Conservation (phyloP, 2,329 filamentous ascomycete species). For the Talaromyces sp. region DNA sequence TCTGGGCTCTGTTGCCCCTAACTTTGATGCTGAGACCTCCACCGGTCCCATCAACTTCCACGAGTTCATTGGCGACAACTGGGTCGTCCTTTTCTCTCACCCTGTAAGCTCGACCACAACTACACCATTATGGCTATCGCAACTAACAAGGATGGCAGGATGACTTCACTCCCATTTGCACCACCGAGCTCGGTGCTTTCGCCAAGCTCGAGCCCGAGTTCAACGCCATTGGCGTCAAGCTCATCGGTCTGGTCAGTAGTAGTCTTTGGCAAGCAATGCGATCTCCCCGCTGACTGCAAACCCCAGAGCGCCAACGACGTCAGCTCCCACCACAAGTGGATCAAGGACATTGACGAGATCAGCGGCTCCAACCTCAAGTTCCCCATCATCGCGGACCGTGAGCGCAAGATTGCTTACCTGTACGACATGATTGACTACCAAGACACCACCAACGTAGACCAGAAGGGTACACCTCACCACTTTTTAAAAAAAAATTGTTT, state of each 20-base stretch:
- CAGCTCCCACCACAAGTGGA: slow-evolving; percentile 79
- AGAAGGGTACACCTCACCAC: slow-evolving; percentile 51
- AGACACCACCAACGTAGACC: slow-evolving; percentile 74
- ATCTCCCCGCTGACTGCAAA: not conserved
- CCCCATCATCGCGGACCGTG: slow-evolving; percentile 77
- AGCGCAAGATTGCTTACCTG: slow-evolving; percentile 67
- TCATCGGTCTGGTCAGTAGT: slow-evolving; percentile 66
- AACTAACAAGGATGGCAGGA: slow-evolving; percentile 19
- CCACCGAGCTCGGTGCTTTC: slow-evolving; percentile 89
- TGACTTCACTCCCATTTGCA: slow-evolving; percentile 94
- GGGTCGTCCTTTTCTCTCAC: slow-evolving; percentile 68
- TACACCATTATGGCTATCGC: not conserved
- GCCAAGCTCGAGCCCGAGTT: slow-evolving; percentile 87
- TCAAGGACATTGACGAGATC: slow-evolving; percentile 81
- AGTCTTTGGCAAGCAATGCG: not conserved
- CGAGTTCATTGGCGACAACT: slow-evolving; percentile 65
- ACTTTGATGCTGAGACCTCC: slow-evolving; percentile 66
- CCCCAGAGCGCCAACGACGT: slow-evolving; percentile 69
- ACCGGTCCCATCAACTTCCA: slow-evolving; percentile 65
- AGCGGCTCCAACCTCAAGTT: slow-evolving; percentile 65
- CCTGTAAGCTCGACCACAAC: slow-evolving; percentile 30
- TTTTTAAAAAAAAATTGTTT: not conserved
- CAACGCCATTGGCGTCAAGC: slow-evolving; percentile 78
- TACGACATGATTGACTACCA: slow-evolving; percentile 84
- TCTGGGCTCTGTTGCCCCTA: slow-evolving; percentile 61